Conservation (phyloP, 148 eudicot species). For the Spergularia bocconei region DNA sequence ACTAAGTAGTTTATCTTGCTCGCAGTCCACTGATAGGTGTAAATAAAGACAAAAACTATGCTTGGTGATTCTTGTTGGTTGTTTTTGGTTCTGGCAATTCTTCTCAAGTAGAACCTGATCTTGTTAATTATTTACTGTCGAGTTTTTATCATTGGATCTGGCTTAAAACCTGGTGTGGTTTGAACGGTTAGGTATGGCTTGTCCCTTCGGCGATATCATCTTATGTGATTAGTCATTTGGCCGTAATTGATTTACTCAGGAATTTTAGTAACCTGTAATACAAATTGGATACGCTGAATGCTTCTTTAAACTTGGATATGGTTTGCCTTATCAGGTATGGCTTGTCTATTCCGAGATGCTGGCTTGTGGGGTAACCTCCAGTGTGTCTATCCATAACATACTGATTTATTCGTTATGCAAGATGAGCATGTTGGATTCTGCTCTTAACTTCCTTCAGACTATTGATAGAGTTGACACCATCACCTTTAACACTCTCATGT, state of each 20-base stretch:
- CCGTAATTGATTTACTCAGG: neutral
- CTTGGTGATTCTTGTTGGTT: neutral
- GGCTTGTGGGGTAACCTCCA: constrained; percentile 41
- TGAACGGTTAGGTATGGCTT: constrained; percentile 19
- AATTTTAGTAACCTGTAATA: constrained; percentile 8
- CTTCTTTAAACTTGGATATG: constrained; percentile 21
- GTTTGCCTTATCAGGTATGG: constrained; percentile 48
- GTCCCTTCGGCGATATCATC: constrained; percentile 15
- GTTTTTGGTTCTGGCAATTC: neutral
- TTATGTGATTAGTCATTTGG: neutral
- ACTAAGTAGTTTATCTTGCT: neutral
- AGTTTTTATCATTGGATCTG: constrained; percentile 2
- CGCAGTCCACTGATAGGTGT: neutral
- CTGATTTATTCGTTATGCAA: constrained; percentile 60
- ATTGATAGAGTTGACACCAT: constrained; percentile 41
- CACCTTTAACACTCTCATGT: constrained; percentile 61
- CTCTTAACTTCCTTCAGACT: constrained; percentile 42
- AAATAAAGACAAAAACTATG: neutral
- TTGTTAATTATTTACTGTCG: neutral
- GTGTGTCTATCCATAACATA: constrained; percentile 51
- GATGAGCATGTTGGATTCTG: constrained; percentile 49
- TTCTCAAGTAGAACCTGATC: neutral
- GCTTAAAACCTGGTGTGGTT: constrained; percentile 11
- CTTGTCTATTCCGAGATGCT: constrained; percentile 46
- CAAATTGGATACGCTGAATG: constrained; percentile 19